Evolutionary conservation across 2,329 filamentous ascomycete species (phyloP).

Genomic region (Ceratocystis colombiana): DNA sequence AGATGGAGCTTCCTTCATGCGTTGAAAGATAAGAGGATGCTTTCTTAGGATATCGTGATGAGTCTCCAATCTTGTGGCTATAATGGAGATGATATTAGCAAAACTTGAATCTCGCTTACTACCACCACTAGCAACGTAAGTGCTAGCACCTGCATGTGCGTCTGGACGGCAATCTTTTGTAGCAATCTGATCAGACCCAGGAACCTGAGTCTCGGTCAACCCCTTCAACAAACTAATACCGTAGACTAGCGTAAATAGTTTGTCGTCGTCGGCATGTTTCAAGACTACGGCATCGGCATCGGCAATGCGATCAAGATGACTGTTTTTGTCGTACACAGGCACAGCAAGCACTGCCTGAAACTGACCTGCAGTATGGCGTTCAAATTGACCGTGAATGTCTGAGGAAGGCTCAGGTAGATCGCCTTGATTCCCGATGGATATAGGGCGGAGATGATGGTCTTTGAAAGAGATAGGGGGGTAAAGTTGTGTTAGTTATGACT

Average conservation of each 20-base stretch:
- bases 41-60: conserved; percentile 21
- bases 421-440: conserved; percentile 13
- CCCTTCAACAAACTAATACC: conserved; percentile 23
- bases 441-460: conserved; percentile 20
- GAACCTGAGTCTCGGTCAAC: conserved; percentile 7
- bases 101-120: conserved; percentile 14
- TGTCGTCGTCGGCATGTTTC: conserved; percentile 15
- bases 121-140: neutral
- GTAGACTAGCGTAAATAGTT: conserved; percentile 22
- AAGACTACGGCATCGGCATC: conserved; percentile 21
- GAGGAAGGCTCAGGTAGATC: conserved; percentile 14
- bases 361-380: conserved; percentile 24
- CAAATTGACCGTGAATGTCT: conserved; percentile 14
- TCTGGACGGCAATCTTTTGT: conserved; percentile 4
- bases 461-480: neutral
- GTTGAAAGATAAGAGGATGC: conserved; percentile 20
- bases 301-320: conserved; percentile 19
- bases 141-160: conserved; percentile 7
- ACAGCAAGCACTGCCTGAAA: conserved; percentile 25
- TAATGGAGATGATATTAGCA: conserved; percentile 24
- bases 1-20: conserved; percentile 16
- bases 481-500: neutral
- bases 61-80: conserved; percentile 22
- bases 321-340: conserved; percentile 24
- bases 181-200: neutral